These are phyloP conservation scores for Pichia sp. DNA, from an alignment of 1,139 yeast species.

Conservation along the genomic window DNA sequence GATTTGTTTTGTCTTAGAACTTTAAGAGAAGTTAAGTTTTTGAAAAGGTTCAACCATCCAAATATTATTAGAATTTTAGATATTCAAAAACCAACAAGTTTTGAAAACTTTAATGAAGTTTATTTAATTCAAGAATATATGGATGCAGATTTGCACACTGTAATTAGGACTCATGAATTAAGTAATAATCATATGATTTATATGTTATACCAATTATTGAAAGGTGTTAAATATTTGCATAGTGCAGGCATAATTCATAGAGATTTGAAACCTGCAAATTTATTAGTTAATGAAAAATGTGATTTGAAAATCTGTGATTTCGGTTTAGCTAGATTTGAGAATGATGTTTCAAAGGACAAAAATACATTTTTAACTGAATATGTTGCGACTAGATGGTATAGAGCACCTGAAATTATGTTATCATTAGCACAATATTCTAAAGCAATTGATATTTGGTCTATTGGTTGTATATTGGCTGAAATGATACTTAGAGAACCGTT, in stretches of 20 bases:
- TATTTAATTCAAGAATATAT: constrained; percentile 90
- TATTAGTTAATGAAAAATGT: constrained; percentile 83
- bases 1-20: constrained; percentile 87
- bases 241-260: constrained; percentile 88
- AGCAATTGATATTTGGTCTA: constrained; percentile 95
- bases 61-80: constrained; percentile 85
- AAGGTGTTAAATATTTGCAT: constrained; percentile 88
- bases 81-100: constrained; percentile 75
- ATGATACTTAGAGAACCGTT: constrained; percentile 81
- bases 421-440: constrained; percentile 90
- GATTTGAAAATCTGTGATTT: constrained; percentile 92
- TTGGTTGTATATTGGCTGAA: constrained; percentile 93
- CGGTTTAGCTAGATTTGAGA: constrained; percentile 68
- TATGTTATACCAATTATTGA: constrained; percentile 80
- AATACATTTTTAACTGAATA: constrained; percentile 77
- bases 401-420: constrained; percentile 96
- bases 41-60: constrained; percentile 81
- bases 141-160: constrained; percentile 93
- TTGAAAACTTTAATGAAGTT: constrained; percentile 74
- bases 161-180: constrained; percentile 76
- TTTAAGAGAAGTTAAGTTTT: constrained; percentile 78
- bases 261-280: constrained; percentile 86
- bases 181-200: constrained; percentile 93
- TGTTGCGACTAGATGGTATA: constrained; percentile 95
- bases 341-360: constrained; percentile 28